Base-by-base conservation (phyloP, 192 early-diverging fungal genomes). In the Obelidium mucronatum region DNA sequence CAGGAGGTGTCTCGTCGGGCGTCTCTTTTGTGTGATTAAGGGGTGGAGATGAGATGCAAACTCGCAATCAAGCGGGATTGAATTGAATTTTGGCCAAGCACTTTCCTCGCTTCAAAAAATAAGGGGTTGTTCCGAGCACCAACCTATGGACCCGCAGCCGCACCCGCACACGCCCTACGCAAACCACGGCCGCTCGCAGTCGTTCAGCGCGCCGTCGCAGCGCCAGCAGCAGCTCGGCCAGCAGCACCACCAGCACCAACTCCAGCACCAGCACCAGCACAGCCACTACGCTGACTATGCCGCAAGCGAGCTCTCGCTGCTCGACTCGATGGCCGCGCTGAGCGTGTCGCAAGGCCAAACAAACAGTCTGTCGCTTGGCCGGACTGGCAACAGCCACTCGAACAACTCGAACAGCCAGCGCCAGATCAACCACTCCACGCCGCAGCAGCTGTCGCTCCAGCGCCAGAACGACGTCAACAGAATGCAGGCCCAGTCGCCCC, bases 401-500 rank as follows among this genome's bases (percentile, higher is more conserved):
- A n/a, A n/a, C n/a, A n/a, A n/a, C n/a, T n/a, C n/a, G n/a, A n/a
- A 54, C 17, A 3, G 19, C 37, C 42, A 52, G 67, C 39, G 52
- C 48, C 67, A 52, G 36, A 44, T 33, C 67, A 60, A 60, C 24
- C 6, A 31, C 58, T 26, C 8, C 24, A 34, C n/a, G 4, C 36
- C 40, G 40, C 66, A 68, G 40, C 40, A 68, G 24, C 36, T 33
- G 31, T 54, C 56, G 5, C 36, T 55, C 26, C 69, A 58, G 36
- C 69, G 22, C 17, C 69, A 72, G 69, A 35, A 58, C 36, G 69
- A 54, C 51, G 53, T 55, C 34, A 59, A 59, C 56, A 35, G 5
- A 5, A 13, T 6, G 8, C 13, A 24, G 24, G 8, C 26, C 58
- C 30, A 24, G 19, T 8, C 33, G 15, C 17, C 44, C n/a, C 40